Evolutionary conservation across 2,329 filamentous ascomycete species (phyloP), one percentile per base, ranked within the genome.

Genomic region (Paecilomyces variotii): DNA sequence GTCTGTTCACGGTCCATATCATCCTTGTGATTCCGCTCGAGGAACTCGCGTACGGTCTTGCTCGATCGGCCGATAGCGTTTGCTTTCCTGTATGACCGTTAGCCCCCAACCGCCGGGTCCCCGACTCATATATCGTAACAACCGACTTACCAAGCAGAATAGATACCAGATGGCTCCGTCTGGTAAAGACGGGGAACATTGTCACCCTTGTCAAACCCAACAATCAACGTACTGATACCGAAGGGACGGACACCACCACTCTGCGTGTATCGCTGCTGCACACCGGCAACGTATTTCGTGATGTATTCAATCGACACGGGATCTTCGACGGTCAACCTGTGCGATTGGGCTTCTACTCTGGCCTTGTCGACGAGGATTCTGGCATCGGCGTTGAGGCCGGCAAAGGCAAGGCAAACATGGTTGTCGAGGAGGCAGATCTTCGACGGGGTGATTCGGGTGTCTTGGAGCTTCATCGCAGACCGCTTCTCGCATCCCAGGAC

Each of bases 151-250:
- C 94, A 99, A 75, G 94, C 94, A 59, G 91, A 97, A 82, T 97
- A 99, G 76, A 99, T 99, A 60, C 95, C 94, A 63, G 91, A 96
- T n/a, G 95, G 94, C 80, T 99, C 94, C 3, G 94, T 99, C 84
- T 97, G 93, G 77, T 97, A 99, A 61, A 99, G 82, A 68, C 92
- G 85, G 57, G 94, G 93, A 58, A 87, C 87, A 72, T 88, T 87
- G 81, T 91, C 93, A 67, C 90, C 90, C 67, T 91, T 90, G 79
- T 99, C 94, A 72, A 99, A 99, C n/a, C 94, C 94, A 62, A 99
- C 93, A 68, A 99, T 91, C 74, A 99, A 82, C 49, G 93, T 97
- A 80, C 91, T 97, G 76, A 99, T 97, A 62, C 94, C 94, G 72
- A 99, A 99, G n/a, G 94, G 94, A 70, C 94, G 84, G 56, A 99